Evolutionary conservation across 2,329 filamentous ascomycete species (phyloP).

Genomic region (Epichloe amarillans): DNA sequence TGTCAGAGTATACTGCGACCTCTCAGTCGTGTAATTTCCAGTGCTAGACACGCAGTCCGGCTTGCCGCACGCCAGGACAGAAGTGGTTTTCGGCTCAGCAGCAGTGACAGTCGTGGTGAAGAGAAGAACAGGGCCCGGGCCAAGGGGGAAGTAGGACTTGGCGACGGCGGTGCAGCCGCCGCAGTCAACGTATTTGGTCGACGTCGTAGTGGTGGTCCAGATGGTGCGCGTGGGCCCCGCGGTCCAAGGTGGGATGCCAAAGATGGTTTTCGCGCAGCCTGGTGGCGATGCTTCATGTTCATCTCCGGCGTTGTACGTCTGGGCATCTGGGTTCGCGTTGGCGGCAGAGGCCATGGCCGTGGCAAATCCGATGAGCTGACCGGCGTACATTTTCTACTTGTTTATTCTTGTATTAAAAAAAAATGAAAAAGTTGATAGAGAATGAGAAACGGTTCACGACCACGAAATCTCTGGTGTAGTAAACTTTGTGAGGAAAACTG

Average conservation of each 20-base stretch:
- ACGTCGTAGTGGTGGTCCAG: conserved; percentile 15
- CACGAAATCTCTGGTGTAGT: too few species aligned
- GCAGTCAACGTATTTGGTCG: conserved; percentile 13
- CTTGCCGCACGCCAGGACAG: conserved; percentile 2
- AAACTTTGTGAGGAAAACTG: too few species aligned
- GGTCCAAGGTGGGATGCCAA: conserved; percentile 5
- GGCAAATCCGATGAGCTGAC: neutral
- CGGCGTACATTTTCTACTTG: neutral
- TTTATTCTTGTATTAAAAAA: too few species aligned
- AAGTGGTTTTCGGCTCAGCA: conserved; percentile 4
- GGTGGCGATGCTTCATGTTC: too few species aligned
- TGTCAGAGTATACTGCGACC: neutral
- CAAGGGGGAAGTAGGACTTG: conserved; percentile 3
- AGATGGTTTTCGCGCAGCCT: conserved; percentile 8
- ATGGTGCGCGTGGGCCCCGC: conserved; percentile 12
- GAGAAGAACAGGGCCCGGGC: conserved; percentile 10
- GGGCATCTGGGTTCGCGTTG: conserved; percentile 4
- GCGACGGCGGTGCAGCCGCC: conserved; percentile 11
- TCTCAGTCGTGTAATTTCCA: neutral
- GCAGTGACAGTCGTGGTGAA: conserved; percentile 13
- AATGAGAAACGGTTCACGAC: too few species aligned
- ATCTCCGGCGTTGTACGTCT: neutral
- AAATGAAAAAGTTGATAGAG: too few species aligned
- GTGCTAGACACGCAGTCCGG: neutral
- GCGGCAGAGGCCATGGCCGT: conserved; percentile 1